phyloP scores from a whole-genome alignment of 768 basidiomycete species.

The Rhodosporidiobolus sp. region DNA sequence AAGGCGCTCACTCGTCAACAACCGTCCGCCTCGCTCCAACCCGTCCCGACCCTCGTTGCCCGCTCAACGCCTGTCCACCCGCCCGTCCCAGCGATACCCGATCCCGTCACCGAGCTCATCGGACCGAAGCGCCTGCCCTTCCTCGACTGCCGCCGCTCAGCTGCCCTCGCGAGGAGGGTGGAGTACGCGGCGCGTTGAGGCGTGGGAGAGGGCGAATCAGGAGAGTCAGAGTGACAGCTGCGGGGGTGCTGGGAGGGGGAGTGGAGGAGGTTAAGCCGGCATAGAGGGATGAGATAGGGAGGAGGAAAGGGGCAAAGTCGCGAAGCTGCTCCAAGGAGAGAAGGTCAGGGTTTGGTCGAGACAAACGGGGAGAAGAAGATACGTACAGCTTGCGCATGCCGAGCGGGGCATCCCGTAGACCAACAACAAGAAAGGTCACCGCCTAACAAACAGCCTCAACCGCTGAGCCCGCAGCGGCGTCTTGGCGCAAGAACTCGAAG shows the following conservation, averaged over 20 bases:
- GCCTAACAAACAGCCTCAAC: conserved; percentile 29
- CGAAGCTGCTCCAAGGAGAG: too few species aligned
- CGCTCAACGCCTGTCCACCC: background rate
- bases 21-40: background rate
- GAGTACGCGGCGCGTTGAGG: background rate
- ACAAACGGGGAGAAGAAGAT: background rate
- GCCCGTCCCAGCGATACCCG: background rate
- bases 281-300: background rate
- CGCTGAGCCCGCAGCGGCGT: conserved; percentile 7
- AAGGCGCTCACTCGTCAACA: background rate
- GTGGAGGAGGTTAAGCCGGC: too few species aligned
- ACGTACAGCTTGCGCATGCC: background rate
- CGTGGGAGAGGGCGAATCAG: background rate
- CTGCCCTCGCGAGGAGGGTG: background rate
- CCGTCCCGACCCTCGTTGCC: background rate
- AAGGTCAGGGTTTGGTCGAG: background rate
- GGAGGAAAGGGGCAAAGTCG: background rate
- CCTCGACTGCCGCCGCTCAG: too few species aligned
- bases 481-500: conserved; percentile 31
- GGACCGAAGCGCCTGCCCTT: background rate
- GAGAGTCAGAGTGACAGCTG: background rate
- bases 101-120: conserved; percentile 11
- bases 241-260: background rate
- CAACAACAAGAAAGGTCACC: background rate
- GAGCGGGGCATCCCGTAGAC: too few species aligned